Evolutionary conservation across 495 filamentous ascomycete genomes (phyloP).

Genomic region (Talaromyces stipitatus): DNA sequence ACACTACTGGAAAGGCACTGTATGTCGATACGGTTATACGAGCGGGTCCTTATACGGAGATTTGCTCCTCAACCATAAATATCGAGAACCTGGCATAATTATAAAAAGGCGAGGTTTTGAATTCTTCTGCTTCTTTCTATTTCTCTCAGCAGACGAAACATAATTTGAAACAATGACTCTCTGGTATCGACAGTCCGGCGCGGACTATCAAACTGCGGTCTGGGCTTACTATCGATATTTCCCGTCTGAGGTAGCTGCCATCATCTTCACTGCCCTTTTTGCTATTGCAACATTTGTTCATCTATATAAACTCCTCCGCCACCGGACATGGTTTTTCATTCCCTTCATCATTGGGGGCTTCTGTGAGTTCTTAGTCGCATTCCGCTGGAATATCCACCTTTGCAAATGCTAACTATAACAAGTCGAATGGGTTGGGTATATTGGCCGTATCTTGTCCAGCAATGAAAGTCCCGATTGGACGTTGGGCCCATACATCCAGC

Average conservation of each 20-base stretch:
- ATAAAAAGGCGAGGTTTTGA: not conserved
- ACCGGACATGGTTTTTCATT: slow-evolving; percentile 54
- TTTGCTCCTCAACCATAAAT: not conserved
- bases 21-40: not conserved
- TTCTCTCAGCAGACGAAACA: not conserved
- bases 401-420: not conserved
- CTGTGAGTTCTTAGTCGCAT: slow-evolving; percentile 32
- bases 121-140: not conserved
- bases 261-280: slow-evolving; percentile 47
- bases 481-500: slow-evolving; percentile 24
- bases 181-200: not conserved
- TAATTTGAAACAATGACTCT: not conserved
- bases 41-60: not conserved
- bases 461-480: slow-evolving; percentile 15
- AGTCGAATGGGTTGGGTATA: slow-evolving; percentile 54
- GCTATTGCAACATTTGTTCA: slow-evolving; percentile 36
- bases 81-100: not conserved
- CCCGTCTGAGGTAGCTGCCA: slow-evolving; percentile 41
- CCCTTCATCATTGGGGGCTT: slow-evolving; percentile 49
- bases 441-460: slow-evolving; percentile 38
- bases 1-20: too few relatives aligned
- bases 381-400: not conserved
- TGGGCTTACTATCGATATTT: slow-evolving; percentile 14
- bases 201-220: not conserved
- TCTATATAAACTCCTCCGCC: slow-evolving; percentile 34